Evolutionary conservation across 805 yeast species (phyloP).

Genomic region (Candida piceae): DNA sequence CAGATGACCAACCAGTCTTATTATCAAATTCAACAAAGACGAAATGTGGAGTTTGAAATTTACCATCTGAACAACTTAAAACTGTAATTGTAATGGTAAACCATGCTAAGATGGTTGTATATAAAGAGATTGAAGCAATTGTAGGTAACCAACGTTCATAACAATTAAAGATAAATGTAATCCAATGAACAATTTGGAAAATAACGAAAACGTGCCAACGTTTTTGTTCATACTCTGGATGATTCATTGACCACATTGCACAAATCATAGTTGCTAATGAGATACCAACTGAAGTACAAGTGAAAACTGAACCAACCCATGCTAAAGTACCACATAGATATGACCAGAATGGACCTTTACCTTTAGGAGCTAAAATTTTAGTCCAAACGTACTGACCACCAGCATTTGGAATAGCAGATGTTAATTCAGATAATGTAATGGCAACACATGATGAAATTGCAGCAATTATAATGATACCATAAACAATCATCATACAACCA

Average conservation of each 20-base stretch:
- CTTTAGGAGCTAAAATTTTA: conserved; percentile 45
- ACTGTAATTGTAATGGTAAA: conserved; percentile 48
- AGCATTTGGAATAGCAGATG: conserved; percentile 49
- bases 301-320: conserved; percentile 57
- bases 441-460: conserved; percentile 43
- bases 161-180: conserved; percentile 42
- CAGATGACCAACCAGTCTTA: conserved; percentile 55
- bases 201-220: conserved; percentile 54
- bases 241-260: conserved; percentile 38
- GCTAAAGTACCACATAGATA: conserved; percentile 60
- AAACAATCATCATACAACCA: conserved; percentile 53
- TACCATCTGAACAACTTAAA: conserved; percentile 46
- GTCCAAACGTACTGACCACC: conserved; percentile 63
- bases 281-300: conserved; percentile 55
- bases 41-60: conserved; percentile 45
- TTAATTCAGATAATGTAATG: conserved; percentile 46
- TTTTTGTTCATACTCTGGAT: conserved; percentile 31
- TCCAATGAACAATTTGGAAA: conserved; percentile 39
- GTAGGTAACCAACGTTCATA: conserved; percentile 49
- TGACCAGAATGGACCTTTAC: conserved; percentile 43
- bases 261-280: conserved; percentile 47
- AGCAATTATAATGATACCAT: conserved; percentile 51
- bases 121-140: conserved; percentile 45
- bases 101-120: conserved; percentile 48
- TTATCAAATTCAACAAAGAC: conserved; percentile 52